Conservation (phyloP, 108 stramenopile species). For the Cyclostephanos invisitatus region DNA sequence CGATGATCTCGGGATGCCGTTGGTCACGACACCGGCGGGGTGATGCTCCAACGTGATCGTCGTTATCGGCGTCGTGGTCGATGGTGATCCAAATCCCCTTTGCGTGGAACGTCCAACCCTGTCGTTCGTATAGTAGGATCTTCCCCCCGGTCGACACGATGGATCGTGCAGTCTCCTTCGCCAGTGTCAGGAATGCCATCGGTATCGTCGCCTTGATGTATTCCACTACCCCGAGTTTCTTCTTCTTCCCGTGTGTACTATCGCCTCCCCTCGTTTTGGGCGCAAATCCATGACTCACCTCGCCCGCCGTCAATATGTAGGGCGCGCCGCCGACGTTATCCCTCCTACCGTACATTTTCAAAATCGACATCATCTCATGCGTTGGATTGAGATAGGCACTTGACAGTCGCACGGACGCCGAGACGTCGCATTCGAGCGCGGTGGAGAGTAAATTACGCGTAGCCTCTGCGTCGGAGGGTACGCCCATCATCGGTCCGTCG, state of each 20-base stretch:
- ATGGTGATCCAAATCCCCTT: slow-evolving; percentile 79
- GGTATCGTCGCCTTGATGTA: slow-evolving; percentile 76
- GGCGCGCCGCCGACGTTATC: slow-evolving; percentile 16
- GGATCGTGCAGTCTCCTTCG: slow-evolving; percentile 38
- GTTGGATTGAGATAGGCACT: slow-evolving; percentile 88
- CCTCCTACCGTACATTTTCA: slow-evolving; percentile 38
- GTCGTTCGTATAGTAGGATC: slow-evolving; percentile 68
- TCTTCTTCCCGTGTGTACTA: slow-evolving; percentile 9
- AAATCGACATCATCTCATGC: slow-evolving; percentile 27
- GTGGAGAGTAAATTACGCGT: slow-evolving; percentile 31
- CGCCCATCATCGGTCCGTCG: slow-evolving; percentile 25
- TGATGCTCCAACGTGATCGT: not conserved
- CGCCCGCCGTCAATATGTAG: slow-evolving; percentile 74
- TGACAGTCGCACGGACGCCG: slow-evolving; percentile 59
- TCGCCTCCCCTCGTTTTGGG: slow-evolving; percentile 48
- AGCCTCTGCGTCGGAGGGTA: slow-evolving; percentile 42
- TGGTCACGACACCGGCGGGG: not conserved
- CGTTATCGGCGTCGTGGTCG: not conserved
- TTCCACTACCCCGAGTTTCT: slow-evolving; percentile 45
- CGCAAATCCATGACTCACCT: slow-evolving; percentile 75
- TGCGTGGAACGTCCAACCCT: slow-evolving; percentile 86
- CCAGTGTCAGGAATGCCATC: slow-evolving; percentile 64
- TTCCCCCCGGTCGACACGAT: slow-evolving; percentile 39
- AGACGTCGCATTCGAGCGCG: slow-evolving; percentile 30
- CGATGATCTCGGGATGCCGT: slow-evolving; percentile 19